Evolutionary conservation across 257 asterid species (phyloP).

Genomic region (Fraxinus cuspidata): DNA sequence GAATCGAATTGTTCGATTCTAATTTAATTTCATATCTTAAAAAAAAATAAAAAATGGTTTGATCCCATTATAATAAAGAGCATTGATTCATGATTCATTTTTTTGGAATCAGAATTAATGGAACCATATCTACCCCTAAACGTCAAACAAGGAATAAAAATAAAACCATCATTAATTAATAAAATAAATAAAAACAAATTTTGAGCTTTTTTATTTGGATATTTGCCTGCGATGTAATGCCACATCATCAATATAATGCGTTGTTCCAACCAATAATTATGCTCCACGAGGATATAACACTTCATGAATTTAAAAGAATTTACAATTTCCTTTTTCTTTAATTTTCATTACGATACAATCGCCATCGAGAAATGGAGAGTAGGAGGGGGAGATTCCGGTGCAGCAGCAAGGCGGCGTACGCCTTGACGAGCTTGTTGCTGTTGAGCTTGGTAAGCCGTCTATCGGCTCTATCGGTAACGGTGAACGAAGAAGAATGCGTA

Average conservation of each 20-base stretch:
- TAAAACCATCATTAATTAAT: no score
- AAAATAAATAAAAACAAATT: no score
- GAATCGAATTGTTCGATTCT: no score
- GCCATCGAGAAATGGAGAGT: conserved; percentile 25
- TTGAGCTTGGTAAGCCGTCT: conserved; percentile 40
- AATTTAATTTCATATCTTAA: no score
- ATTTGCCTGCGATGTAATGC: neutral
- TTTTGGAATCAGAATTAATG: no score
- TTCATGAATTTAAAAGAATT: neutral
- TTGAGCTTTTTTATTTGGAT: neutral
- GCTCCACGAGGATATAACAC: conserved; percentile 28
- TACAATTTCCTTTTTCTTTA: neutral
- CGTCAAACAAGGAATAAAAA: no score
- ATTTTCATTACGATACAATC: neutral
- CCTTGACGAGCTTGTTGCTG: conserved; percentile 38
- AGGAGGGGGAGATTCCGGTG: conserved; percentile 36
- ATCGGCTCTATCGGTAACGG: conserved; percentile 66
- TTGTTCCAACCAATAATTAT: conserved; percentile 19
- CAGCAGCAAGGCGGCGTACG: conserved; percentile 29
- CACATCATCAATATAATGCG: conserved; percentile 29
- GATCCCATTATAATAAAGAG: no score
- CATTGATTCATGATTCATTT: no score
- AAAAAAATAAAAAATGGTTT: no score
- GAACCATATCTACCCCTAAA: no score
- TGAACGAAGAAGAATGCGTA: conserved; percentile 70